Percentiles rank a stretch among this genome's conserved stretches.
Evolutionary conservation across 2,329 filamentous ascomycete species (phyloP).

Genomic region (Paecilomyces variotii): DNA sequence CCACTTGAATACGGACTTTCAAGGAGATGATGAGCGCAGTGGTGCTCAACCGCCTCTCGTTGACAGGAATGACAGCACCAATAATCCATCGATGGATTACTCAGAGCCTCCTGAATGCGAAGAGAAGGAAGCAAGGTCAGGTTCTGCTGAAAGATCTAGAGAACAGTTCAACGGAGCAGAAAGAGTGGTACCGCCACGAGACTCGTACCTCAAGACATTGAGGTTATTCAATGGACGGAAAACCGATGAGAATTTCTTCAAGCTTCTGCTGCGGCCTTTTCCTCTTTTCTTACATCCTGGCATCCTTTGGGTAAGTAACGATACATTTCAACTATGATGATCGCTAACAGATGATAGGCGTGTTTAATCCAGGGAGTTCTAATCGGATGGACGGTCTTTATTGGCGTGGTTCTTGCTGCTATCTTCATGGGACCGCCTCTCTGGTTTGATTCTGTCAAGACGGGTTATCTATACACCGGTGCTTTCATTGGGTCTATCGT

Average conservation of each 20-base stretch:
- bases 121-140: not conserved
- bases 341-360: constrained; percentile 24
- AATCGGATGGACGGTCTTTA: constrained; percentile 94
- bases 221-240: constrained; percentile 74
- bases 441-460: constrained; percentile 71
- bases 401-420: constrained; percentile 72
- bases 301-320: constrained; percentile 58
- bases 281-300: constrained; percentile 77
- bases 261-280: constrained; percentile 62
- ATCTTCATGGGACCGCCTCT: constrained; percentile 75
- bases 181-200: constrained; percentile 37
- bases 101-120: not conserved
- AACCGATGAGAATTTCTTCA: constrained; percentile 64
- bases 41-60: constrained; percentile 2
- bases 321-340: not conserved
- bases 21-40: constrained; percentile 23
- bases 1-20: constrained; percentile 62
- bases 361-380: constrained; percentile 77
- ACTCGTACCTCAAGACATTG: constrained; percentile 52
- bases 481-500: constrained; percentile 75
- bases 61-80: constrained; percentile 2
- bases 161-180: not conserved
- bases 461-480: constrained; percentile 79
- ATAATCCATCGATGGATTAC: not conserved
- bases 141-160: not conserved